Conservation (phyloP, 371 early-diverging fungal genomes). For the Umbelopsis sp. region DNA sequence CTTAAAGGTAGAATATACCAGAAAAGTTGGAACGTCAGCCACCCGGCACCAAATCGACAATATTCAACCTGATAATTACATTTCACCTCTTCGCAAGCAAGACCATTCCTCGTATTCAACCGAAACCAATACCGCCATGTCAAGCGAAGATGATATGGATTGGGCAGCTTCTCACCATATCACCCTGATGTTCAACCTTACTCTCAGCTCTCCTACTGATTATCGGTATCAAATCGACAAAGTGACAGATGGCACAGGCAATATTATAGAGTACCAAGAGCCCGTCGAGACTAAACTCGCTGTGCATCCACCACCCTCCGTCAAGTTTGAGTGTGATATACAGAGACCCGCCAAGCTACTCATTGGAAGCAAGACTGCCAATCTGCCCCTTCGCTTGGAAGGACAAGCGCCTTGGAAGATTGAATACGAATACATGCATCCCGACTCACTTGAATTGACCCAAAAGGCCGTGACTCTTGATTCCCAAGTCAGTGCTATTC, state of each 20-base stretch:
- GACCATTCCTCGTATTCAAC: conserved; percentile 32
- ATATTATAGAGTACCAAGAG: conserved; percentile 30
- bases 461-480: background rate
- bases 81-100: conserved; percentile 35
- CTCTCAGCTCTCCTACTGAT: conserved; percentile 32
- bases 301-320: conserved; percentile 42
- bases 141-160: conserved; percentile 23
- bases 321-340: conserved; percentile 40
- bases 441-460: conserved; percentile 1
- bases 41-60: conserved; percentile 33
- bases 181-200: conserved; percentile 33
- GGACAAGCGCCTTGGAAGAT: conserved; percentile 43
- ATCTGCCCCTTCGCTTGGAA: conserved; percentile 36
- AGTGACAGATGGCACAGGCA: conserved; percentile 50
- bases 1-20: conserved; percentile 40
- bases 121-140: conserved; percentile 10
- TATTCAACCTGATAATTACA: conserved; percentile 45
- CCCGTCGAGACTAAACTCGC: conserved; percentile 22
- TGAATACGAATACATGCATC: conserved; percentile 27
- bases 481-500: background rate
- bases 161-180: conserved; percentile 46
- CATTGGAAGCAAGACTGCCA: conserved; percentile 32
- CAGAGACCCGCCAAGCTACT: conserved; percentile 41
- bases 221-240: conserved; percentile 33
- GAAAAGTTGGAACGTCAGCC: conserved; percentile 7